Percentiles rank a stretch among this genome's conserved stretches.
These are phyloP conservation scores for Karstenula rhodostoma DNA, from an alignment of 2,329 filamentous ascomycete species.

Conservation along the genomic window DNA sequence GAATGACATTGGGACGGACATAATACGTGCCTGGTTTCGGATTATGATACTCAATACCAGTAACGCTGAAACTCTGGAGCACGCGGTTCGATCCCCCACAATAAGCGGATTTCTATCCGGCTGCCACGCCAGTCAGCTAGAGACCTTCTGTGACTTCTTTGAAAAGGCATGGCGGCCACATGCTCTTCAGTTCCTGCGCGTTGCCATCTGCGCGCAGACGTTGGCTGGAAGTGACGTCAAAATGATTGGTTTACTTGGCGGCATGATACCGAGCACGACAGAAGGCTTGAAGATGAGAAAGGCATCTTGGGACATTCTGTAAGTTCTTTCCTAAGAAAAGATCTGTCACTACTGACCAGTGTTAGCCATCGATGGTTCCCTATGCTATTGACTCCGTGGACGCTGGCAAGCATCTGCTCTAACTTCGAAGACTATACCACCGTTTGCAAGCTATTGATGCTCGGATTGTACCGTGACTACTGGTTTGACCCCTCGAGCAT, in stretches of 20 bases:
- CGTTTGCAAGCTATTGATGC: constrained; percentile 37
- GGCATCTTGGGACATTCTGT: constrained; percentile 43
- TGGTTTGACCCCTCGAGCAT: constrained; percentile 34
- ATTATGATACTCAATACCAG: constrained; percentile 44
- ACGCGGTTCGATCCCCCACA: constrained; percentile 32
- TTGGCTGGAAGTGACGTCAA: constrained; percentile 37
- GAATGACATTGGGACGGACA: constrained; percentile 31
- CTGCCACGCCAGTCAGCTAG: constrained; percentile 36
- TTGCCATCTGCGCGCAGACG: constrained; percentile 37
- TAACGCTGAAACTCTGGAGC: constrained; percentile 32
- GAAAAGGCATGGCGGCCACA: constrained; percentile 41
- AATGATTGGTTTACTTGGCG: constrained; percentile 33
- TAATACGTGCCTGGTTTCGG: constrained; percentile 38
- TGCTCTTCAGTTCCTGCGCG: constrained; percentile 37
- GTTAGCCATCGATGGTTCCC: constrained; percentile 40
- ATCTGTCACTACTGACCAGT: background rate
- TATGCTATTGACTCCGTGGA: constrained; percentile 33
- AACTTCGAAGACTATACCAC: constrained; percentile 42
- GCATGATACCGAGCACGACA: constrained; percentile 34
- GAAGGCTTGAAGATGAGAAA: constrained; percentile 37
- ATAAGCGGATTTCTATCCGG: constrained; percentile 34
- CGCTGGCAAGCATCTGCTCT: constrained; percentile 37
- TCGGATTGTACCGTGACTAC: constrained; percentile 35
- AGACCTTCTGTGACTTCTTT: constrained; percentile 40
- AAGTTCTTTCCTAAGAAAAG: constrained; percentile 1